phyloP scores from a whole-genome alignment of 108 stramenopile species.

The Fistulifera solaris region DNA sequence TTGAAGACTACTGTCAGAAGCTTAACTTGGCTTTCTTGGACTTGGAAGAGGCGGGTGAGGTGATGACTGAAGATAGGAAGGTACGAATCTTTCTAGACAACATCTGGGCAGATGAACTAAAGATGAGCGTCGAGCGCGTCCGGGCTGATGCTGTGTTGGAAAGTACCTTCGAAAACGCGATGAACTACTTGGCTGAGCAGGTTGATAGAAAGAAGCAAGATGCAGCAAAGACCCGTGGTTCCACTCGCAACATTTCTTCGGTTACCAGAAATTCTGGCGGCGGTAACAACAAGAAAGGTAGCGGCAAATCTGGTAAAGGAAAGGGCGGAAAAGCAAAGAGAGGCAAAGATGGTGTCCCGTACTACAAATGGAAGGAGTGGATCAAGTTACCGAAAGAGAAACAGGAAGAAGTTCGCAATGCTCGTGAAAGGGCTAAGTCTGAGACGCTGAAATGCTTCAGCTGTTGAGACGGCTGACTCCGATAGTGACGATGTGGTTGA shows the following conservation, averaged over 20 bases:
- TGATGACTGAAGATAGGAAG: conserved; percentile 10
- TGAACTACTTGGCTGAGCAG: neutral
- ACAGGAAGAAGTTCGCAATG: too few relatives aligned
- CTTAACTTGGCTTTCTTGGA: conserved; percentile 5
- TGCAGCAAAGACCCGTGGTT: neutral
- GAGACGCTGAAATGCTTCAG: too few relatives aligned
- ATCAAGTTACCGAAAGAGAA: too few relatives aligned
- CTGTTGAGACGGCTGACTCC: too few relatives aligned
- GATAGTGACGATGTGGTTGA: neutral
- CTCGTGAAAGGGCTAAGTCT: too few relatives aligned
- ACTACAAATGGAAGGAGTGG: too few relatives aligned
- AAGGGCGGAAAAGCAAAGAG: too few relatives aligned
- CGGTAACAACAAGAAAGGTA: too few relatives aligned
- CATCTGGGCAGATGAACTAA: neutral
- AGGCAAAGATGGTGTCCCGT: too few relatives aligned
- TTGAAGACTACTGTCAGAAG: conserved; percentile 10
- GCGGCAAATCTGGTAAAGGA: too few relatives aligned
- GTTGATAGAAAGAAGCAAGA: neutral
- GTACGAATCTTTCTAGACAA: conserved; percentile 11
- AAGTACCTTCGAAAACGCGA: neutral
- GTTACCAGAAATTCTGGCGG: neutral
- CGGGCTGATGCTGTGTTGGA: neutral
- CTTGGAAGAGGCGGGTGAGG: conserved; percentile 13
- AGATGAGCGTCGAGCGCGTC: neutral
- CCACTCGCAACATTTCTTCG: neutral